Evolutionary conservation across 192 early-diverging fungal species (phyloP).

Genomic region (Coemansia sp.): DNA sequence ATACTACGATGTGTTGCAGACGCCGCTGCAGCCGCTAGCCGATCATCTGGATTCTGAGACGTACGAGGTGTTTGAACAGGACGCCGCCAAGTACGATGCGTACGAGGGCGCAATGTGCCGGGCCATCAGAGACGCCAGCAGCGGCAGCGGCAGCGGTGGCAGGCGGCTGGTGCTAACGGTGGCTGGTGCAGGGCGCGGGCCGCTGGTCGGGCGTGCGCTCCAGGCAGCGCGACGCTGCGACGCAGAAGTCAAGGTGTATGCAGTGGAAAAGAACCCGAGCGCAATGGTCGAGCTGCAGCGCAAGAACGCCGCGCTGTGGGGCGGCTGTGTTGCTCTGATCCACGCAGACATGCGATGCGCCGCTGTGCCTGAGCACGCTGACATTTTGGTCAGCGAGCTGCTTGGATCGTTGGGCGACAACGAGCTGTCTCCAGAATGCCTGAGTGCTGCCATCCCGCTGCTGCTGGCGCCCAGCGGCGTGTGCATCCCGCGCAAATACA

Average conservation of each 20-base stretch:
- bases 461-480: constrained; percentile 74
- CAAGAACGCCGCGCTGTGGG: constrained; percentile 75
- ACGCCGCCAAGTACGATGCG: constrained; percentile 89
- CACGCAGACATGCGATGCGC: constrained; percentile 91
- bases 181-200: constrained; percentile 94
- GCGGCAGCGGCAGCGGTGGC: background rate
- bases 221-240: constrained; percentile 66
- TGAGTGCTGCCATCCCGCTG: constrained; percentile 80
- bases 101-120: constrained; percentile 76
- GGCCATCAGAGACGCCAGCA: constrained; percentile 45
- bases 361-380: constrained; percentile 70
- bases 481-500: constrained; percentile 87
- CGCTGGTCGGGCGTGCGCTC: constrained; percentile 87
- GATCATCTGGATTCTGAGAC: constrained; percentile 92
- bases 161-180: constrained; percentile 71
- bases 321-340: constrained; percentile 75
- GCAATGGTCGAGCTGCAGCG: constrained; percentile 82
- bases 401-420: constrained; percentile 99
- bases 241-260: constrained; percentile 69
- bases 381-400: constrained; percentile 95
- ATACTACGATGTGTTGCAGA: constrained; percentile 89
- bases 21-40: constrained; percentile 88
- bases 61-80: constrained; percentile 96
- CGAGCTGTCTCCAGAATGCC: constrained; percentile 98
- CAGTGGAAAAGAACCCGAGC: constrained; percentile 96